Base-by-base conservation (phyloP, 148 eudicot species). In the Simmondsia chinensis region DNA sequence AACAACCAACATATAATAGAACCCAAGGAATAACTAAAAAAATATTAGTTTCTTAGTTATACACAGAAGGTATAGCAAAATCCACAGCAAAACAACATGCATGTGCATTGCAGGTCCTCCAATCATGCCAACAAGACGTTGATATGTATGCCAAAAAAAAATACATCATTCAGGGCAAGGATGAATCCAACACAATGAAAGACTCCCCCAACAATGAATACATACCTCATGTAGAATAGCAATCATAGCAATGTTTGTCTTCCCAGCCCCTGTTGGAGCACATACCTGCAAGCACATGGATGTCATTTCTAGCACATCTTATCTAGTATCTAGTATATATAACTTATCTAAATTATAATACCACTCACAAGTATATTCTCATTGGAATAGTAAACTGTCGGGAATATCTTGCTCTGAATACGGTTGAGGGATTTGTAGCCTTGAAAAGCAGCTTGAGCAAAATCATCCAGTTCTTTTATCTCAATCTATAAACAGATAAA, bases 181-280 rank as follows among this genome's bases (percentile, higher is more conserved):
- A 30, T 23, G 25, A 9, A 32, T 7, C 11, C 29, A 27, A 19
- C 20, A 22, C 16, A 23, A 12, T 16, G 3, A 30, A 13, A 17
- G 13, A 10, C 26, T 23, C 39, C 61, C 37, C 29, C 10, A 20
- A 25, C 6, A 15, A 9, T 2, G 34, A 43, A 32, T 33, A 27
- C 52, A 55, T 60, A 83, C 94, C 97, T 89, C 97, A 53, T 89
- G 95, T 39, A 89, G 69, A 64, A 89, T 74, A 56, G 97, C 65
- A 71, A 89, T 68, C 95, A 89, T 84, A 46, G 97, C 97, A 41
- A 84, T 89, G 50, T 89, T 89, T 48, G 97, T 89, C 74, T 89
- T 89, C 7, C 97, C 97, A 64, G 97, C 97, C 54, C 97, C 97
- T 15, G 97, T 89, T 42, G 97, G 97, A 9, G 97, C 97, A 68